Base-by-base conservation (phyloP, 345 rosid species). In the Trapa bicornis region DNA sequence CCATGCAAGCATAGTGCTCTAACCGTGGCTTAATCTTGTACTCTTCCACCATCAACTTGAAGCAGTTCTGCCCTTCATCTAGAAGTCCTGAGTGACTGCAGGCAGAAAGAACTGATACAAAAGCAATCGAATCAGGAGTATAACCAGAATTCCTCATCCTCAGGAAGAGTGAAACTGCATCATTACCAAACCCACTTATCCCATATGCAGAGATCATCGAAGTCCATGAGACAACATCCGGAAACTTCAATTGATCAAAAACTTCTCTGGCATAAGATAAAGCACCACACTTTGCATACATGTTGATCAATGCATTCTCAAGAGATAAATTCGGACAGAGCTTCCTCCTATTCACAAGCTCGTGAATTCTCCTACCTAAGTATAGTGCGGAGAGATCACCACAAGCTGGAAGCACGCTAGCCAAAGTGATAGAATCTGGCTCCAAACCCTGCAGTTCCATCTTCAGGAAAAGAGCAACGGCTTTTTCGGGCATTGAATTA, bases 1-100 rank as follows among this genome's bases (percentile, higher is more conserved):
- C 94, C 47, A 87, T 74, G 72, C 96, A 89, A 50, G 94, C 96
- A 61, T 87, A 87, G 67, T 89, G 94, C 75, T 89, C 96, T 58
- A 84, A 65, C 72, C 89, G 83, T 36, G 86, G 89, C 71, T 84
- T 79, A 14, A 87, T 74, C 5, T 74, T 60, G 32, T 79, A 76
- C 4, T 69, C 85, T 11, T 65, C 71, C 68, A 75, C 76, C 84
- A 89, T 87, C 80, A 66, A 78, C 65, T 84, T 76, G n/a, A 84
- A 89, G 65, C 83, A 65, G 54, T 87, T 80, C 9, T 75, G 72
- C 56, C 94, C 96, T 74, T 74, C 81, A 17, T 78, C 80, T 3
- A 87, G 83, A 70, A 89, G 74, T 35, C 96, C 92, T 1, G 87
- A 81, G 39, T 86, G 96, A 66, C 96, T 84, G 68, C 96, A 87